Conservation (phyloP, 73 alveolate genomes). For the Blepharisma japonicum region DNA sequence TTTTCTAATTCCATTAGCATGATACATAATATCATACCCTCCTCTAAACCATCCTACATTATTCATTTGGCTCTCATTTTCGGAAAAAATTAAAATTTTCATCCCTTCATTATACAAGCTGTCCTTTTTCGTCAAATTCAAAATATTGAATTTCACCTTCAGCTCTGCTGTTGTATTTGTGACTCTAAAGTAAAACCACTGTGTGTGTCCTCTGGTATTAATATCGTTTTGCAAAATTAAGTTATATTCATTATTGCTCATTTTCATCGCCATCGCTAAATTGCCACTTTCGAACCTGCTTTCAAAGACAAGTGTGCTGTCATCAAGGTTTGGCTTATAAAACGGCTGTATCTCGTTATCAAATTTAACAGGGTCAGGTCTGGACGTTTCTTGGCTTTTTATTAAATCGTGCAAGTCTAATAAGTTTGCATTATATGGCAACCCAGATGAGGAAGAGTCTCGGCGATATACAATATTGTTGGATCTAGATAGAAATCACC, state of each 20-base stretch:
- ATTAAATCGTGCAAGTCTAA: constrained; percentile 20
- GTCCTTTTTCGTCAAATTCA: constrained; percentile 91
- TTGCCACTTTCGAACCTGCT: constrained; percentile 97
- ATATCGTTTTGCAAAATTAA: constrained; percentile 90
- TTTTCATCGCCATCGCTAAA: constrained; percentile 64
- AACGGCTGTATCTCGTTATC: constrained; percentile 51
- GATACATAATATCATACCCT: constrained; percentile 47
- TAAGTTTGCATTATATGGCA: constrained; percentile 14
- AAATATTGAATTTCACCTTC: constrained; percentile 89
- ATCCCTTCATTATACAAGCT: constrained; percentile 91
- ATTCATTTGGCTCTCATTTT: constrained; percentile 64
- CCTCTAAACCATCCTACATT: constrained; percentile 63
- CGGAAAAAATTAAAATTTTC: constrained; percentile 88
- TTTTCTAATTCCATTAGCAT: constrained; percentile 28
- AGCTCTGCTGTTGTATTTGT: constrained; percentile 86
- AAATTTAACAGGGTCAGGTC: no score
- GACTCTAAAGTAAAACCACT: constrained; percentile 95
- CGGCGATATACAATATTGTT: constrained; percentile 13
- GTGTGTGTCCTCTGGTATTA: constrained; percentile 94
- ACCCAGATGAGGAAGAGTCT: not conserved
- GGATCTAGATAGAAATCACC: not conserved
- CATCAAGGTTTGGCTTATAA: constrained; percentile 59
- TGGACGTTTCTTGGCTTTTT: not conserved
- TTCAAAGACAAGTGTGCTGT: constrained; percentile 88
- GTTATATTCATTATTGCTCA: constrained; percentile 89